Evolutionary conservation across 2,329 filamentous ascomycete species (phyloP).

Genomic region (Nigrospora osmanthi): DNA sequence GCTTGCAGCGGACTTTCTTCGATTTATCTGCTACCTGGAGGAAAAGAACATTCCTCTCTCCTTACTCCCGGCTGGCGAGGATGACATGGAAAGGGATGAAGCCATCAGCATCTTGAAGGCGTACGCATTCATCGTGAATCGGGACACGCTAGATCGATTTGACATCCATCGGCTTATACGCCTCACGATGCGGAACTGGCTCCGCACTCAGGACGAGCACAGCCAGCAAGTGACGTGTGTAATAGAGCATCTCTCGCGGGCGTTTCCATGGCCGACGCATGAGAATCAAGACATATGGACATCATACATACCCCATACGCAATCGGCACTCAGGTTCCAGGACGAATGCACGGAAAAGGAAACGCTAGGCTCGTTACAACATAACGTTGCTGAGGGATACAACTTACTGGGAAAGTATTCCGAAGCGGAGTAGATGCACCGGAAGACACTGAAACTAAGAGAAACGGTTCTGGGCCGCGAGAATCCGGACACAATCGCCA

Average conservation of each 20-base stretch:
- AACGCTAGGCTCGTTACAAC: not conserved
- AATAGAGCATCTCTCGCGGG: not conserved
- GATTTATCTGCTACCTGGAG: not conserved
- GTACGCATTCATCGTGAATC: not conserved
- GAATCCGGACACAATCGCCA: not conserved
- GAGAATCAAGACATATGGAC: not conserved
- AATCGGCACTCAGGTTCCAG: not conserved
- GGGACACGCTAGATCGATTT: not conserved
- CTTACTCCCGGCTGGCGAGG: not conserved
- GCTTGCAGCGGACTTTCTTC: not conserved
- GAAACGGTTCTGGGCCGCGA: not conserved
- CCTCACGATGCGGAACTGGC: conserved; percentile 5
- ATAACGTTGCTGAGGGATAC: not conserved
- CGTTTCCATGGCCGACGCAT: not conserved
- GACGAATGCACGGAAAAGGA: not conserved
- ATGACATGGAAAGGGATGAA: not conserved
- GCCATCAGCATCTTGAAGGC: not conserved
- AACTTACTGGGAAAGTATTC: not conserved
- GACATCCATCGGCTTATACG: conserved; percentile 2
- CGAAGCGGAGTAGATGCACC: not conserved
- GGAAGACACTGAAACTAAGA: not conserved
- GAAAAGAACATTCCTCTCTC: conserved; percentile 5
- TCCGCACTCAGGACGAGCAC: not conserved
- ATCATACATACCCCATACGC: not conserved
- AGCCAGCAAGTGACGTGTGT: not conserved